phyloP scores from a whole-genome alignment of 2,329 filamentous ascomycete genomes.

The Colletotrichum viniferum region DNA sequence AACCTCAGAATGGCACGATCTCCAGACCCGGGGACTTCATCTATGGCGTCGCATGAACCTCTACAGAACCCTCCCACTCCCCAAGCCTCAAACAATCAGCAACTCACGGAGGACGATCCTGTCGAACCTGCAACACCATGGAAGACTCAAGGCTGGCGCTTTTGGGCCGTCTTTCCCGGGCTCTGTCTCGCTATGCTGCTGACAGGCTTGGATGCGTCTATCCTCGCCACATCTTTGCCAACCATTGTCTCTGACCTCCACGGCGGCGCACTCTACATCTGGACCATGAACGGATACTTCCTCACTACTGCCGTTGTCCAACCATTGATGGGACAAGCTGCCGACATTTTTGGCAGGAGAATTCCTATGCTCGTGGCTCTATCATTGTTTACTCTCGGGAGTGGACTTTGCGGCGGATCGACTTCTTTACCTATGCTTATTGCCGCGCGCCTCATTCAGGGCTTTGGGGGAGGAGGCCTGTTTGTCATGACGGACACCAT shows the following conservation, averaged over 20 bases:
- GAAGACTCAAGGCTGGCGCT: not conserved
- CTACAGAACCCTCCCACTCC: not conserved
- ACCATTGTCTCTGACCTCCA: constrained; percentile 7
- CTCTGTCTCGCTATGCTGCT: not conserved
- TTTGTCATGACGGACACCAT: constrained; percentile 49
- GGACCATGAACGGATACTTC: constrained; percentile 29
- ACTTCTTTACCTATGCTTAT: constrained; percentile 45
- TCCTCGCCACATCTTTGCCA: not conserved
- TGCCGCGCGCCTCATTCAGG: constrained; percentile 43
- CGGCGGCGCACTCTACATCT: constrained; percentile 28
- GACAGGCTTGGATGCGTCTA: not conserved
- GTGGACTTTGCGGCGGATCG: constrained; percentile 47
- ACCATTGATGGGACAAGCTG: constrained; percentile 49
- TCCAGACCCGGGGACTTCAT: not conserved
- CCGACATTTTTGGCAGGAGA: constrained; percentile 52
- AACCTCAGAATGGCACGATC: not conserved
- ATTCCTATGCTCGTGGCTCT: constrained; percentile 41
- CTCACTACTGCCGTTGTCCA: constrained; percentile 39
- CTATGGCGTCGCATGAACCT: accelerated
- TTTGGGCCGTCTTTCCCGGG: not conserved
- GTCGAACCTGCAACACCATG: not conserved
- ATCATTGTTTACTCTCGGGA: constrained; percentile 50
- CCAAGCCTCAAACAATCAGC: not conserved
- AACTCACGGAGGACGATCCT: not conserved
- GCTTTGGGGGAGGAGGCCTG: constrained; percentile 45